These are phyloP conservation scores for Apiospora aurea DNA, from an alignment of 2,329 filamentous ascomycete genomes.

Conservation along the genomic window DNA sequence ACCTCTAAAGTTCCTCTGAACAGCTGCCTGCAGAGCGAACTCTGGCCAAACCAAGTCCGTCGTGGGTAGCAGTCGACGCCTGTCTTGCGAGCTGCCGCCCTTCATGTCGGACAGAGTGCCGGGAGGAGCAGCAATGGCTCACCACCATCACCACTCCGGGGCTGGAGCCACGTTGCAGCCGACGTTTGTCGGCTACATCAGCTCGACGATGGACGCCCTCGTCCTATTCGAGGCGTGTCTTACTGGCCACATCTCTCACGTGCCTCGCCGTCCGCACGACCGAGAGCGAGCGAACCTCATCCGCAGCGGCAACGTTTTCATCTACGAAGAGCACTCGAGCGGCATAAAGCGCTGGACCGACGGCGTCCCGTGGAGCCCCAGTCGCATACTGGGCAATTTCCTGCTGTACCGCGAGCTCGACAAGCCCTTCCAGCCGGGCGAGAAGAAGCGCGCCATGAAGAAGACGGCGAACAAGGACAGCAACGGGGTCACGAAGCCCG, in stretches of 20 bases:
- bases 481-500: slow-evolving; percentile 47
- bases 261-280: slow-evolving; percentile 85
- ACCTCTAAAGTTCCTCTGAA: slow-evolving; percentile 24
- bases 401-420: slow-evolving; percentile 85
- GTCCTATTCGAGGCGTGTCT: slow-evolving; percentile 83
- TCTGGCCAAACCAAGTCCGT: slow-evolving; percentile 19
- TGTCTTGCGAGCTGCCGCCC: background rate
- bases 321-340: slow-evolving; percentile 90
- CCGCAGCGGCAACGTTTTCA: slow-evolving; percentile 84
- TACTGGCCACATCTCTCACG: slow-evolving; percentile 73
- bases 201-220: slow-evolving; percentile 77
- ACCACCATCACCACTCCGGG: slow-evolving; percentile 28
- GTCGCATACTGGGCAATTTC: slow-evolving; percentile 83
- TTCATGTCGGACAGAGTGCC: slow-evolving; percentile 38
- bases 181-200: slow-evolving; percentile 72
- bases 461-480: slow-evolving; percentile 61
- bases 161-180: slow-evolving; percentile 57
- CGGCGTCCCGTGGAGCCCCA: slow-evolving; percentile 89
- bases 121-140: slow-evolving; percentile 15
- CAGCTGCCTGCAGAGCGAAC: slow-evolving; percentile 17
- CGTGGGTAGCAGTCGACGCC: slow-evolving; percentile 4
- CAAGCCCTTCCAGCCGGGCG: slow-evolving; percentile 78
- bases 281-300: slow-evolving; percentile 80
- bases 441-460: slow-evolving; percentile 86
- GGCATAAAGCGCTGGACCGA: slow-evolving; percentile 97